phyloP scores from a whole-genome alignment of 2,329 filamentous ascomycete species.

The Trichoderma sp. region DNA sequence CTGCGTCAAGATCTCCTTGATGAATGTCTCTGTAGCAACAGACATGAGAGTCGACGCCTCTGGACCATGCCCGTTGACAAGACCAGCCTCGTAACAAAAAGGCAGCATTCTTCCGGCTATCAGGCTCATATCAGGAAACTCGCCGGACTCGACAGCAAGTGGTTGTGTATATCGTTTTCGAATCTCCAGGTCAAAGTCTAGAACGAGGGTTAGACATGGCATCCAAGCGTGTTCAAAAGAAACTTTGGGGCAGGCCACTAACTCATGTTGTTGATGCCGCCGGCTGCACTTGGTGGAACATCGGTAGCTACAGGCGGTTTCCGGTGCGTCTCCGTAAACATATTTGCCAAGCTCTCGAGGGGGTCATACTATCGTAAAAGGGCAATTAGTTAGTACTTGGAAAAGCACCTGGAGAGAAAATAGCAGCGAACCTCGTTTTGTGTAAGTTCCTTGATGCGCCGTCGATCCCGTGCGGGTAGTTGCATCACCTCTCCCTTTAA shows the following conservation, averaged over 20 bases:
- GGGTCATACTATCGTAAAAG: conserved; percentile 51
- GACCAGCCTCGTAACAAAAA: conserved; percentile 67
- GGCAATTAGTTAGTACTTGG: conserved; percentile 28
- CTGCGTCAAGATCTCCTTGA: conserved; percentile 65
- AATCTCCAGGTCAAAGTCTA: conserved; percentile 68
- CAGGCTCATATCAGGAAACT: conserved; percentile 66
- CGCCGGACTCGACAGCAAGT: conserved; percentile 66
- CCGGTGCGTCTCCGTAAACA: conserved; percentile 55
- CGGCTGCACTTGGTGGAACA: conserved; percentile 65
- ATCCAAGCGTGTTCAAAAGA: background rate
- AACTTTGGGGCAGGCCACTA: conserved; percentile 39
- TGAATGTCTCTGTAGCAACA: conserved; percentile 65
- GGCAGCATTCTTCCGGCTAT: conserved; percentile 68
- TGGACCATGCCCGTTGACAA: conserved; percentile 58
- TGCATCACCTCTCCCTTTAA: conserved; percentile 72
- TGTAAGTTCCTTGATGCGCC: conserved; percentile 65
- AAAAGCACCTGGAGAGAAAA: background rate
- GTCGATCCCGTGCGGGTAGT: conserved; percentile 64
- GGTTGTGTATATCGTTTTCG: conserved; percentile 66
- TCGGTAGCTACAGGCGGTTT: conserved; percentile 54
- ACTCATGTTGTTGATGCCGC: conserved; percentile 80
- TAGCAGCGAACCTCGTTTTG: conserved; percentile 59
- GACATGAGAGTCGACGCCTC: conserved; percentile 67
- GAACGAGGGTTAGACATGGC: conserved; percentile 29
- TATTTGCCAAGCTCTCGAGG: conserved; percentile 53